Percentiles rank a stretch among this genome's conserved stretches.
phyloP scores from a whole-genome alignment of 2,329 filamentous ascomycete genomes.

The Aureobasidium pullulans region DNA sequence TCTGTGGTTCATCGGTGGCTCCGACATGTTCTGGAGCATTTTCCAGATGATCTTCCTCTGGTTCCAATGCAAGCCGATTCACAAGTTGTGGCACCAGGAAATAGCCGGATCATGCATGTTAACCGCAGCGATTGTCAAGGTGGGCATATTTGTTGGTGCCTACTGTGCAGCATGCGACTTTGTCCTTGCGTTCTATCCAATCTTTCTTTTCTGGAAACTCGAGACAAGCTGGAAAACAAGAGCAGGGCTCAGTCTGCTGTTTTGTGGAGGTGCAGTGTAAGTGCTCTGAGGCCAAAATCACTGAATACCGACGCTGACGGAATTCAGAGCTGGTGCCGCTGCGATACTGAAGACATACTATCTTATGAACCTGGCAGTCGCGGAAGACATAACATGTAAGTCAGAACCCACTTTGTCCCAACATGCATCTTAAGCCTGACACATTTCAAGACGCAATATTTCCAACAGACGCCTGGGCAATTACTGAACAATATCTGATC shows the following conservation, averaged over 20 bases:
- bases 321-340: not conserved
- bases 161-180: conserved; percentile 12
- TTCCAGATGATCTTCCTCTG: conserved; percentile 5
- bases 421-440: not conserved
- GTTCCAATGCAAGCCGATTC: conserved; percentile 6
- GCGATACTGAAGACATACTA: conserved; percentile 6
- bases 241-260: conserved; percentile 7
- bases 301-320: not conserved
- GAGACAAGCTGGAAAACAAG: conserved; percentile 8
- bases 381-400: not conserved
- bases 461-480: not conserved
- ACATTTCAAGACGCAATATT: not conserved
- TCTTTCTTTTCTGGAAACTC: conserved; percentile 12
- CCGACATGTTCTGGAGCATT: not conserved
- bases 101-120: not conserved
- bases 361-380: not conserved
- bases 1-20: conserved; percentile 1
- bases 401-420: not conserved
- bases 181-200: conserved; percentile 13
- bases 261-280: conserved; percentile 12
- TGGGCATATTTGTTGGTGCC: not conserved
- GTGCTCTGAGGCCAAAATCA: not conserved
- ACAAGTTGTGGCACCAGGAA: not conserved
- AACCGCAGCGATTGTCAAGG: not conserved
- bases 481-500: conserved; percentile 1